phyloP scores from a whole-genome alignment of 2,329 filamentous ascomycete genomes.

The Tolypocladium album region DNA sequence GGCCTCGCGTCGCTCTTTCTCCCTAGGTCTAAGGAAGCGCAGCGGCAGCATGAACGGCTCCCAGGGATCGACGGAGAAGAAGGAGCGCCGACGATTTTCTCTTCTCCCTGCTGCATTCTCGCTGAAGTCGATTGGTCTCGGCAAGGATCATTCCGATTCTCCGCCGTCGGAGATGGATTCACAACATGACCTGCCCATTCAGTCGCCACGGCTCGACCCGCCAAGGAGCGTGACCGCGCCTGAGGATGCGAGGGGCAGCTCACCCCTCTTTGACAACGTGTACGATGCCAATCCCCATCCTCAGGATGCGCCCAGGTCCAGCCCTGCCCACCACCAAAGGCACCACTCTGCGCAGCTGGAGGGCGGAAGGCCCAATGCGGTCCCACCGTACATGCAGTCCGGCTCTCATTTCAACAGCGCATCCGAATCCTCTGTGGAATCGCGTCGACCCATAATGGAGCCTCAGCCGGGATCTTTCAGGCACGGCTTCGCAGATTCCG shows the following conservation, averaged over 20 bases:
- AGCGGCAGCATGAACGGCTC: slow-evolving; percentile 55
- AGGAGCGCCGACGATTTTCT: slow-evolving; percentile 56
- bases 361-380: slow-evolving; percentile 27
- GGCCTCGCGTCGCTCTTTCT: slow-evolving; percentile 57
- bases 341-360: slow-evolving; percentile 29
- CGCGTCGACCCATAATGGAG: slow-evolving; percentile 28
- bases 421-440: slow-evolving; percentile 44
- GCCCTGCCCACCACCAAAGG: slow-evolving; percentile 29
- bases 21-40: slow-evolving; percentile 58
- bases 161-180: slow-evolving; percentile 35
- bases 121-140: slow-evolving; percentile 51
- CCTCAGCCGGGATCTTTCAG: slow-evolving; percentile 32
- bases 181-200: slow-evolving; percentile 41
- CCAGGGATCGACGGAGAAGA: slow-evolving; percentile 45
- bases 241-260: slow-evolving; percentile 23
- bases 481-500: slow-evolving; percentile 29
- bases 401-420: slow-evolving; percentile 36
- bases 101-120: slow-evolving; percentile 56
- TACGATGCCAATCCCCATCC: slow-evolving; percentile 25
- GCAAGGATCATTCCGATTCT: slow-evolving; percentile 34
- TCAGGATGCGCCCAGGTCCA: slow-evolving; percentile 21
- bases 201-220: slow-evolving; percentile 26
- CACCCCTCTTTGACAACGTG: slow-evolving; percentile 27
- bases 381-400: slow-evolving; percentile 34
- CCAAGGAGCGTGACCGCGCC: slow-evolving; percentile 22